Evolutionary conservation across 768 basidiomycete genomes (phyloP).

Genomic region (Tylopilus felleus): DNA sequence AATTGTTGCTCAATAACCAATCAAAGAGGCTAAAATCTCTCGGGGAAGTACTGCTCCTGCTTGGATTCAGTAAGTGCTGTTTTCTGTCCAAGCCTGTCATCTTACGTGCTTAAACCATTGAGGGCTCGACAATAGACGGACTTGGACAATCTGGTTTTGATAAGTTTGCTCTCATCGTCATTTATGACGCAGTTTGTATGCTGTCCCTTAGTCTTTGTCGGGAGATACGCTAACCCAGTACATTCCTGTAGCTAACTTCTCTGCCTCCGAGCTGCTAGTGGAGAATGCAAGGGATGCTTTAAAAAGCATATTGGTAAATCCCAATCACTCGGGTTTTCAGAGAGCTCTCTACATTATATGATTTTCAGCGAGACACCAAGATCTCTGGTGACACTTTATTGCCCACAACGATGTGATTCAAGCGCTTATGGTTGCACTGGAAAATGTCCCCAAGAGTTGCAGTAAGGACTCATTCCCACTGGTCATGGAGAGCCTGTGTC

Average conservation of each 20-base stretch:
- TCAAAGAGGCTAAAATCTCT: background rate
- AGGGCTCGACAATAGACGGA: background rate
- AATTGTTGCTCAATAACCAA: background rate
- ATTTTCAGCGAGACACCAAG: background rate
- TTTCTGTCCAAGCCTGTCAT: background rate
- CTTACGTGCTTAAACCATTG: background rate
- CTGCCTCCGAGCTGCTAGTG: background rate
- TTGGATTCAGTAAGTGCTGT: background rate
- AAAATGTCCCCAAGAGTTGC: background rate
- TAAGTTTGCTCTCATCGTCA: background rate
- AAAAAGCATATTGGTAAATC: background rate
- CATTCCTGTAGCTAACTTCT: background rate
- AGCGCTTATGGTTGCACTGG: background rate
- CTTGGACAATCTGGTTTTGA: background rate
- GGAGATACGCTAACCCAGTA: background rate
- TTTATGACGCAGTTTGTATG: background rate
- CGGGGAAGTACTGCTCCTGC: constrained; percentile 3
- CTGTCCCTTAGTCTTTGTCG: background rate
- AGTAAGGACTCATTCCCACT: background rate
- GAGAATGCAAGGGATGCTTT: background rate
- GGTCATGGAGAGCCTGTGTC: background rate
- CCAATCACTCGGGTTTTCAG: background rate
- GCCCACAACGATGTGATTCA: background rate
- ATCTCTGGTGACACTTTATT: background rate
- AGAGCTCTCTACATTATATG: background rate